These are phyloP conservation scores for Erysimum cheiranthoides DNA, from an alignment of 345 rosid genomes.

Conservation along the genomic window DNA sequence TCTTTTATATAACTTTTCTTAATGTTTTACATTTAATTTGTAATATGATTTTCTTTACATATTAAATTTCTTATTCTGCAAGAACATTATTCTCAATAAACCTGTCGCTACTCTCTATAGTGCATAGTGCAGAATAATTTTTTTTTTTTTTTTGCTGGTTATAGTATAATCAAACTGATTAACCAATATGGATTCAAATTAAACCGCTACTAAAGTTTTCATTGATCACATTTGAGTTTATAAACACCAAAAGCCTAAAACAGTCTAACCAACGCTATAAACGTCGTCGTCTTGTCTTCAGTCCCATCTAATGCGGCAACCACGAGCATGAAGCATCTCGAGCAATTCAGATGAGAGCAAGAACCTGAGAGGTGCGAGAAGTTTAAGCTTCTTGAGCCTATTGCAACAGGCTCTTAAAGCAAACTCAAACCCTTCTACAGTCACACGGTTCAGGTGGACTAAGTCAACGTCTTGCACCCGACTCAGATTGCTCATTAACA, in stretches of 20 bases:
- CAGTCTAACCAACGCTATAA: conserved; percentile 7
- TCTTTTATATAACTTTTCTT: no score
- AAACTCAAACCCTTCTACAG: conserved; percentile 79
- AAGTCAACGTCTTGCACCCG: conserved; percentile 89
- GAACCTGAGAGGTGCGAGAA: conserved; percentile 67
- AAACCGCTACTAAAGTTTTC: neutral
- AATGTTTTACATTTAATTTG: no score
- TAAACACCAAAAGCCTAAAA: neutral
- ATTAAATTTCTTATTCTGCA: no score
- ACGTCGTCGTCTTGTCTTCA: conserved; percentile 32
- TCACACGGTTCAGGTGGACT: conserved; percentile 68
- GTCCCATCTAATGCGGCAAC: conserved; percentile 89
- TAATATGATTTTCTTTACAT: no score
- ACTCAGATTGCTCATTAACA: conserved; percentile 81
- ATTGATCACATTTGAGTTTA: neutral
- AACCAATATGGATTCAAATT: neutral
- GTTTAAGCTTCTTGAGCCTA: conserved; percentile 84
- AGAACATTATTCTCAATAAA: no score
- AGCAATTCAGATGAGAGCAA: conserved; percentile 73
- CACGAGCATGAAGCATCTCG: conserved; percentile 66
- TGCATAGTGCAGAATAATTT: no score
- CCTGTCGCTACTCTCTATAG: no score
- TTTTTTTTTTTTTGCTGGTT: no score
- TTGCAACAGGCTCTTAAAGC: conserved; percentile 68
- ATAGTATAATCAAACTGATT: neutral